Evolutionary conservation across 2,329 filamentous ascomycete species (phyloP).

Genomic region (Westerdykella sp.): DNA sequence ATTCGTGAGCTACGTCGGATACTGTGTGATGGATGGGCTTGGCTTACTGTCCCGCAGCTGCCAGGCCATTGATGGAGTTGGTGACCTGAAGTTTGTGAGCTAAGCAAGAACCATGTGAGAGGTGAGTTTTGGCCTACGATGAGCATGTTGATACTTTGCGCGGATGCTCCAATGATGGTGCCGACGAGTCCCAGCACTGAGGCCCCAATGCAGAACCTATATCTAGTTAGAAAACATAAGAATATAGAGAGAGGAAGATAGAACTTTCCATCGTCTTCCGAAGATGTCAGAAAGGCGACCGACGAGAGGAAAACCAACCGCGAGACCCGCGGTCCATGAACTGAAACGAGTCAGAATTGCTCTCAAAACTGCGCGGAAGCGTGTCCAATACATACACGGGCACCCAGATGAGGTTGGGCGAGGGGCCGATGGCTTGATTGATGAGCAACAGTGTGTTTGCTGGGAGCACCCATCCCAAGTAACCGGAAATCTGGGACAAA

Average conservation of each 20-base stretch:
- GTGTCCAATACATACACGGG: conserved; percentile 11
- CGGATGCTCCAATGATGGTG: conserved; percentile 34
- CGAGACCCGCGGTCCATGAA: conserved; percentile 30
- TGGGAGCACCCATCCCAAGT: conserved; percentile 28
- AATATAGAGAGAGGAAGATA: too few species aligned
- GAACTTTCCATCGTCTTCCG: conserved; percentile 26
- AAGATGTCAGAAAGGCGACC: conserved; percentile 37
- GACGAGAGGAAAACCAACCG: conserved; percentile 35
- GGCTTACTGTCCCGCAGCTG: conserved; percentile 29
- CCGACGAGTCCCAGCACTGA: conserved; percentile 31
- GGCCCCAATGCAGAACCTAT: conserved; percentile 28
- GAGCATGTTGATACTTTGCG: conserved; percentile 28
- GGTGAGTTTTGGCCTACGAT: conserved; percentile 12
- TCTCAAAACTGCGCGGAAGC: too few species aligned
- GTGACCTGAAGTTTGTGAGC: conserved; percentile 13
- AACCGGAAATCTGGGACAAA: conserved; percentile 27
- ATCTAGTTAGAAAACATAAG: too few species aligned
- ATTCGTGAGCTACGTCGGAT: too few species aligned
- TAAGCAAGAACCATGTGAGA: not conserved
- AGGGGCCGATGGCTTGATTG: conserved; percentile 35
- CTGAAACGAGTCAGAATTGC: too few species aligned
- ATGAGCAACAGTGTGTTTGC: conserved; percentile 27
- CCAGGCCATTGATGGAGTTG: conserved; percentile 34
- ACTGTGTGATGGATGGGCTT: too few species aligned
- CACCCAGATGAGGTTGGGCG: conserved; percentile 36